phyloP scores from a whole-genome alignment of 2,329 filamentous ascomycete genomes.

The Coniella lustricola region DNA sequence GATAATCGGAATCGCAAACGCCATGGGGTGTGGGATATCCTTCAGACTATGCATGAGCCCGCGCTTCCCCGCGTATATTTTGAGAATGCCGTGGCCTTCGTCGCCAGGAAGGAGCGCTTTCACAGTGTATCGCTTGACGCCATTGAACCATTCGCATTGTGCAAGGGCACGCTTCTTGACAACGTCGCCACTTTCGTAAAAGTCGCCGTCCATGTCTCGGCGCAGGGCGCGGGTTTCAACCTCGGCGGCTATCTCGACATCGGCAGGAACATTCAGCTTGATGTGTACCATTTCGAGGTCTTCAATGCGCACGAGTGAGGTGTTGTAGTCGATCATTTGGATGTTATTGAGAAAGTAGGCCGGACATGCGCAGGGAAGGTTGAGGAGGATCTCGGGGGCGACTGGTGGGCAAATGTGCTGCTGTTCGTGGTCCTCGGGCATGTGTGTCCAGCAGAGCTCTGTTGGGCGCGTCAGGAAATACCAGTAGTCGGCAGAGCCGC shows the following conservation, averaged over 20 bases:
- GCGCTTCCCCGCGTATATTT: constrained; percentile 87
- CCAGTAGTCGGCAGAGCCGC: constrained; percentile 71
- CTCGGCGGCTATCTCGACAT: constrained; percentile 88
- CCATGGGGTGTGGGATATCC: constrained; percentile 87
- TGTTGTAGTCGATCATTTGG: constrained; percentile 84
- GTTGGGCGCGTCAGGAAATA: constrained; percentile 89
- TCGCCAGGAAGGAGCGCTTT: constrained; percentile 90
- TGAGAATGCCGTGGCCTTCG: constrained; percentile 80
- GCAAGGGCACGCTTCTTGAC: constrained; percentile 80
- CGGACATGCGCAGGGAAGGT: constrained; percentile 78
- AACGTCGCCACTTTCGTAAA: constrained; percentile 85
- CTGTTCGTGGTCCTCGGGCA: constrained; percentile 78
- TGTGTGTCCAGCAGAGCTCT: constrained; percentile 92
- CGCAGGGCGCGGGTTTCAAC: constrained; percentile 79
- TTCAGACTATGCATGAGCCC: constrained; percentile 97
- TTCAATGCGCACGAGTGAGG: constrained; percentile 75
- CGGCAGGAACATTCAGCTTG: constrained; percentile 77
- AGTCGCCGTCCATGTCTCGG: constrained; percentile 79
- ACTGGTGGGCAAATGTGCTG: constrained; percentile 91
- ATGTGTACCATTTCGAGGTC: constrained; percentile 90
- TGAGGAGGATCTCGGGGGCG: constrained; percentile 76
- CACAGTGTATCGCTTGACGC: constrained; percentile 83
- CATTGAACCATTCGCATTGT: constrained; percentile 85
- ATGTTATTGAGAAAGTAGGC: constrained; percentile 79
- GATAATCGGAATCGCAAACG: constrained; percentile 80